phyloP scores from a whole-genome alignment of 2,329 filamentous ascomycete species.

The Orbilia javanica region DNA sequence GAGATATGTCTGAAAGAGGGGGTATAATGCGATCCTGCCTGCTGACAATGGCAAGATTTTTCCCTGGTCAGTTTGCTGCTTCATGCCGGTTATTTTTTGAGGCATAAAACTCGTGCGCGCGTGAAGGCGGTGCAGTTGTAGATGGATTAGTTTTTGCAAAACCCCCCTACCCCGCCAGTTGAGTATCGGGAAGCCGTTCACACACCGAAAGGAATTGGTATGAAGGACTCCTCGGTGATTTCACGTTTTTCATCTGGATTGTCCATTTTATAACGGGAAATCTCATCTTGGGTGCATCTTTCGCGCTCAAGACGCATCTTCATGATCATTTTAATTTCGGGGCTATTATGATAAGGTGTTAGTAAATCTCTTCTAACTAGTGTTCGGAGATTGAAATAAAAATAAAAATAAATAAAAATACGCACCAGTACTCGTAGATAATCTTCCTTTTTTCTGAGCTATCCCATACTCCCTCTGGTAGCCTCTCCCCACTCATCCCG shows the following conservation, averaged over 20 bases:
- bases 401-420: too few species aligned
- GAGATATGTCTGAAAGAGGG: neutral
- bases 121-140: neutral
- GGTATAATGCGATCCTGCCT: constrained; percentile 1
- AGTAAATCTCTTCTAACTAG: neutral
- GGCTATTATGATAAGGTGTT: constrained; percentile 62
- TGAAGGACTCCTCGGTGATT: constrained; percentile 16
- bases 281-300: constrained; percentile 38
- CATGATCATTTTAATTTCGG: constrained; percentile 72
- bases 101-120: neutral
- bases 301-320: constrained; percentile 70
- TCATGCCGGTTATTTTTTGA: constrained; percentile 17
- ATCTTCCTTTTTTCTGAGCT: constrained; percentile 68
- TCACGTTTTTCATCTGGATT: constrained; percentile 26
- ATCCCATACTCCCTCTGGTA: constrained; percentile 70
- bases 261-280: constrained; percentile 1
- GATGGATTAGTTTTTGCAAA: neutral
- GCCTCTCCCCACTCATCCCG: constrained; percentile 67
- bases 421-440: constrained; percentile 70
- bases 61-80: neutral
- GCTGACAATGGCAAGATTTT: neutral
- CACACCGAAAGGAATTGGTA: constrained; percentile 24
- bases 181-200: neutral
- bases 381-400: neutral
- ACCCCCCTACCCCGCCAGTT: too few species aligned